These are phyloP conservation scores for Micromonas pusilla DNA, from an alignment of 139 green algal species.

Conservation along the genomic window DNA sequence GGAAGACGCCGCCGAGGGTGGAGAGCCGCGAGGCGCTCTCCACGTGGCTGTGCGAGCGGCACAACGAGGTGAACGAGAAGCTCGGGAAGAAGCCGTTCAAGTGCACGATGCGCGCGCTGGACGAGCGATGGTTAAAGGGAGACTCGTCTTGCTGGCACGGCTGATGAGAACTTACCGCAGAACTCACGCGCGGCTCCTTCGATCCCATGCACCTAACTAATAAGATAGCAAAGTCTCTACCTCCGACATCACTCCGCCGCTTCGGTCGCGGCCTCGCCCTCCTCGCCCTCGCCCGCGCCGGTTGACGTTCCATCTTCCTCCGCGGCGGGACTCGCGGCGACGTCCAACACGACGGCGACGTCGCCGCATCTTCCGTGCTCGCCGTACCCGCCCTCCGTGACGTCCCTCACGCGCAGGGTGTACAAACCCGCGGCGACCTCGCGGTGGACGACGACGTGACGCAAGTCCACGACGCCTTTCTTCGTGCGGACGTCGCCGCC, in stretches of 20 bases:
- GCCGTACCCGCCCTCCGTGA: not conserved
- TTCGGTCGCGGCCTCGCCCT: not conserved
- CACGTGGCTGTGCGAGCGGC: constrained; percentile 10
- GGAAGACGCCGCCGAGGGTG: not conserved
- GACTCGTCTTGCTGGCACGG: not conserved
- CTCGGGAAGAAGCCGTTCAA: not conserved
- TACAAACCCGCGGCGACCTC: not conserved
- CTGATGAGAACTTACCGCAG: not conserved
- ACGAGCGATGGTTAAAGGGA: constrained; percentile 14
- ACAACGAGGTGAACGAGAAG: constrained; percentile 25
- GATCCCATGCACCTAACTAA: too few relatives aligned
- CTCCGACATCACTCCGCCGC: not conserved
- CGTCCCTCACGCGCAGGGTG: not conserved
- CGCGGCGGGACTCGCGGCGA: not conserved
- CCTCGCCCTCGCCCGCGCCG: too few relatives aligned
- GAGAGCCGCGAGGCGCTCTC: not conserved
- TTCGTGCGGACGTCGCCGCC: too few relatives aligned
- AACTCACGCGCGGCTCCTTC: too few relatives aligned
- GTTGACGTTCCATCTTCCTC: not conserved
- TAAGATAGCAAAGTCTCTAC: too few relatives aligned
- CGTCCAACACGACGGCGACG: not conserved
- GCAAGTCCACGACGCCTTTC: too few relatives aligned
- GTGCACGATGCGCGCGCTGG: not conserved
- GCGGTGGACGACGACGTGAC: too few relatives aligned
- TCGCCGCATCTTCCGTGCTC: not conserved